phyloP scores from a whole-genome alignment of 495 filamentous ascomycete species.

The Aspergillus egyptiacus region DNA sequence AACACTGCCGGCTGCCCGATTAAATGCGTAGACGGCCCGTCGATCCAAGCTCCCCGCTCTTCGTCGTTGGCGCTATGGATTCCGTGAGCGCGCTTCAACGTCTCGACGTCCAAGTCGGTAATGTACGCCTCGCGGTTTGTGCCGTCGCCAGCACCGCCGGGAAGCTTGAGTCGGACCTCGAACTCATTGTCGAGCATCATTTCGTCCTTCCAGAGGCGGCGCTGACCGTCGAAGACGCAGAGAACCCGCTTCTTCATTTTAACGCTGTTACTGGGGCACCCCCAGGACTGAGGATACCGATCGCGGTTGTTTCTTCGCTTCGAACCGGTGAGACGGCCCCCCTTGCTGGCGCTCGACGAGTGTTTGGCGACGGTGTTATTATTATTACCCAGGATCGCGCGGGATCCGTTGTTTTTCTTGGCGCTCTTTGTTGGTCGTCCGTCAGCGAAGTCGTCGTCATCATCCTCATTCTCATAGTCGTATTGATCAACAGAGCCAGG shows the following conservation, averaged over 20 bases:
- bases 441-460: conserved; percentile 60
- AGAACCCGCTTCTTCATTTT: conserved; percentile 96
- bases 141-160: conserved; percentile 55
- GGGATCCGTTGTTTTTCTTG: conserved; percentile 41
- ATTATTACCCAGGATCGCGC: conserved; percentile 44
- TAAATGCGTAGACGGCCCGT: conserved; percentile 29
- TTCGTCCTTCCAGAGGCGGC: conserved; percentile 93
- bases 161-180: conserved; percentile 80
- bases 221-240: conserved; percentile 83
- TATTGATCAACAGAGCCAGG: conserved; percentile 43
- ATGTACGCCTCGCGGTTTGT: conserved; percentile 60
- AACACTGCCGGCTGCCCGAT: conserved; percentile 37
- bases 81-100: conserved; percentile 77
- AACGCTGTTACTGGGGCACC: conserved; percentile 83
- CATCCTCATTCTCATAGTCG: conserved; percentile 52
- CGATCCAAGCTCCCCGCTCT: conserved; percentile 79
- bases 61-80: conserved; percentile 69
- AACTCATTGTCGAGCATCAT: conserved; percentile 97
- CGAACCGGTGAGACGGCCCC: conserved; percentile 43
- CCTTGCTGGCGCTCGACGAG: conserved; percentile 25
- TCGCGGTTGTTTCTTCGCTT: conserved; percentile 81
- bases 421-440: conserved; percentile 47
- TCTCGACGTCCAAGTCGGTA: conserved; percentile 90
- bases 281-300: conserved; percentile 89
- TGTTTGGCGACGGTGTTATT: conserved; percentile 45